Base-by-base conservation (phyloP, 345 rosid species). In the Camelina neglecta region DNA sequence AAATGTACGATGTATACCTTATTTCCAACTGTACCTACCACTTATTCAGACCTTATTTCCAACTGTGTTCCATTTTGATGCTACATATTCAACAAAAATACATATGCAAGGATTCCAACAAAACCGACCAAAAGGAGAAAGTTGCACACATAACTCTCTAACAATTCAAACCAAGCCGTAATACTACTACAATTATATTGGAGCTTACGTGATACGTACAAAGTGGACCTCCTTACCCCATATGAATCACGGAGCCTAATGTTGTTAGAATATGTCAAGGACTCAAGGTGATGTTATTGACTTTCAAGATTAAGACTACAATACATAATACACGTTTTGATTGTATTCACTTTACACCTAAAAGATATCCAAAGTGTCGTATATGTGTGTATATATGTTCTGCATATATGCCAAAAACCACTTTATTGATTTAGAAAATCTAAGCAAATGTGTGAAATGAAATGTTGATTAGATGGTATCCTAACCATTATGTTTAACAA, bases 131-230 rank as follows among this genome's bases (percentile, higher is more conserved):
- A 71, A 71, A 65, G 20, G 53, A 71, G 75, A 63, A 70, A 69
- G 54, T 13, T 63, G 45, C 51, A 55, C n/a, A 31, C 33, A 35
- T 42, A 8, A 16, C 38, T 47, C 20, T 44, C 67, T 48, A 18
- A 57, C 38, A 36, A 58, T 49, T 77, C 76, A 71, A 77, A 72
- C 35, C 59, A 65, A 65, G 62, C 76, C 76, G 76, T 71, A 59
- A 72, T 71, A 36, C 15, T 61, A 33, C 21, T 60, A 33, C 21
- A 51, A 61, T 33, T 64, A 53, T 29, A 18, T 20, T 31, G 15
- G 54, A 55, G 47, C 53, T 70, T 57, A 77, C 72, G 76, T 77
- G 44, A 55, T 48, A 76, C 66, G 67, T 70, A 56, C 66, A 76
- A 76, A 56, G 75, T 55, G 71, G 80, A 56, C 71, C 80, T 63